phyloP scores from a whole-genome alignment of 2,329 filamentous ascomycete species.

The Venturia nashicola region DNA sequence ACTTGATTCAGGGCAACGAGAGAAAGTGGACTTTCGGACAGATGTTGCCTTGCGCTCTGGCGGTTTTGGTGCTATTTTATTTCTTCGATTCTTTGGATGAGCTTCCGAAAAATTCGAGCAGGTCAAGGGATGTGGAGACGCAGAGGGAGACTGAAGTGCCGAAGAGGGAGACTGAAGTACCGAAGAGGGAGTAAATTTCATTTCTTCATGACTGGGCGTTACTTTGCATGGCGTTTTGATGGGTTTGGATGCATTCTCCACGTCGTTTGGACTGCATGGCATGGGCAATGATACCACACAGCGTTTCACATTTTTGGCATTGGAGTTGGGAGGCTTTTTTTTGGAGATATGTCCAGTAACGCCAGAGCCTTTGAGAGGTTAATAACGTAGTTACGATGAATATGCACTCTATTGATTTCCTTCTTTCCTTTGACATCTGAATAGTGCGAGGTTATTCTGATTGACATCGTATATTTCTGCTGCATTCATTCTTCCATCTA shows the following conservation, averaged over 20 bases:
- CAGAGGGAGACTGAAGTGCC: not conserved
- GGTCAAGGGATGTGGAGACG: not conserved
- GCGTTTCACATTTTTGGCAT: not conserved
- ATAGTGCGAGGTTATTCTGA: no score
- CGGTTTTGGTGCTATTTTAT: constrained; percentile 7
- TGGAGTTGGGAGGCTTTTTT: not conserved
- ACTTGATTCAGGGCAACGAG: constrained; percentile 2
- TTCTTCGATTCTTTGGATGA: not conserved
- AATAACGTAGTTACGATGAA: no score
- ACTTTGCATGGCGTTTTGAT: not conserved
- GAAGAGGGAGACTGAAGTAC: not conserved
- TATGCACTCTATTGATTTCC: no score
- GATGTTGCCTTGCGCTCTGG: not conserved
- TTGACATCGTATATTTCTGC: no score
- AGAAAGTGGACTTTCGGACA: constrained; percentile 4
- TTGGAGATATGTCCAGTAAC: no score
- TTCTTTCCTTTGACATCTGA: no score
- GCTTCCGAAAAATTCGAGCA: not conserved
- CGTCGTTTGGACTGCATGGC: not conserved
- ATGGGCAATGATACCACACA: not conserved
- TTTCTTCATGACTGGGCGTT: no score
- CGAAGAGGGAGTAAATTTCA: not conserved
- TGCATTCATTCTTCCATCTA: no score
- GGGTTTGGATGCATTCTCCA: not conserved
- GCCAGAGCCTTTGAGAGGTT: no score